Evolutionary conservation across 2,329 filamentous ascomycete genomes (phyloP), one percentile per base, ranked within the genome.

Genomic region (Cladosporium sp.): DNA sequence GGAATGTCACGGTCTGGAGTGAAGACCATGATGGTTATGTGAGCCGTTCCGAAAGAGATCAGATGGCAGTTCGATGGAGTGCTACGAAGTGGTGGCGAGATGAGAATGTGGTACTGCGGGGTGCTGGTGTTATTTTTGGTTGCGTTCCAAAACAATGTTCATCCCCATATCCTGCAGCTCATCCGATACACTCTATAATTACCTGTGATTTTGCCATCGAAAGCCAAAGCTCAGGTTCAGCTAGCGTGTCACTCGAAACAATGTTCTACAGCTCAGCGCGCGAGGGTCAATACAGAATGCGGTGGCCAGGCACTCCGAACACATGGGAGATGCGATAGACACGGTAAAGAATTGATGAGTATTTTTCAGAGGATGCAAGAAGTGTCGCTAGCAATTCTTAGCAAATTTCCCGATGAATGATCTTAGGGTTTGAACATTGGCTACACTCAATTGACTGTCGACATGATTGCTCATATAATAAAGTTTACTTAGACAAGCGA

Each of bases 1-100:
- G 74, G 75, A 48, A 77, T 77, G 61, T 76, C 72, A 11, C 63
- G 68, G 16, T 70, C 66, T 1, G 75, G 74, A 28, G 73, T 67
- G 66, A 74, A 76, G 34, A 39, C 36, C 36, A 39, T 39, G 16
- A n/a, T 39, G 36, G 36, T 5, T 39, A n/a, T 18, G 5, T 5
- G 34, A 18, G 34, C 34, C 11, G 28, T 28, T 28, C 28, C 28
- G 14, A n/a, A 18, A 5, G 5, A 18, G 16, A 39, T n/a, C 5
- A 39, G 11, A 18, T 18, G 4, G 36, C 16, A 39, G 16, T 14
- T 18, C 5, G 36, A 39, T 18, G 36, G 16, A 18, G 36, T 39
- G 36, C 16, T 39, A 5, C 5, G 6, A 16, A n/a, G 16, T 39
- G 36, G 16, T 14, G 36, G 36, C 14, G 16, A n/a, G 16, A 39